Base-by-base conservation (phyloP, 2,329 filamentous ascomycete genomes). In the Aspergillus candidus region DNA sequence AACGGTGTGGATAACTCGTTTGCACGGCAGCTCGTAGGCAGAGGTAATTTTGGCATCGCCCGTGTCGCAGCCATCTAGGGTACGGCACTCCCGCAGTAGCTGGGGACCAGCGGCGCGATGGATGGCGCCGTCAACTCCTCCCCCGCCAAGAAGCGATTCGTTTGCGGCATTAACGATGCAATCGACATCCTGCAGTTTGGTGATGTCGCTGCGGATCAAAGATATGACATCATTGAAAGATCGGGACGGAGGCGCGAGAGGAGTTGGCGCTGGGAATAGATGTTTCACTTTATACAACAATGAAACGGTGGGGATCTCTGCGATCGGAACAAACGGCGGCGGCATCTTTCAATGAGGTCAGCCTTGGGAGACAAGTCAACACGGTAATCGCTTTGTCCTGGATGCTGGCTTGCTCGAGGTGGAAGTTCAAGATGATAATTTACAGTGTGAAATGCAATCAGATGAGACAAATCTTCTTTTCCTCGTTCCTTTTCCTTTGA, bases 131-230 rank as follows among this genome's bases (percentile, higher is more conserved):
- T 90, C 85, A 12, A 97, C 89, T 31, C 93, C 93, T n/a, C 89
- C 88, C 41, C 93, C 93, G 43, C 90, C 89, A 0, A 86, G 75
- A 1, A 97, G 79, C 2, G 76, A 77, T 8, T 68, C 69, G 65
- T 97, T 97, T 35, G 93, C 91, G 1, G 93, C 91, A 64, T 97
- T 97, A 64, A 97, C 90, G 55, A 96, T 93, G 51, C 85, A 84
- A 59, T 89, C 87, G 36, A 89, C 76, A 6, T 39, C 46, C 29
- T 75, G 64, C 4, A 97, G 78, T 11, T 74, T 81, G 11, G 90
- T 96, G 65, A 97, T 94, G 65, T 95, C 88, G 54, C 80, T 79
- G 44, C 79, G 77, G 52, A 88, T 75, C 32, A 91, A 70, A 36
- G 78, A 79, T 56, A 96, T 75, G n/a, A 46, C 62, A 33, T 65